These are phyloP conservation scores for Curvularia verruculosa DNA, from an alignment of 2,329 filamentous ascomycete species.

Conservation along the genomic window DNA sequence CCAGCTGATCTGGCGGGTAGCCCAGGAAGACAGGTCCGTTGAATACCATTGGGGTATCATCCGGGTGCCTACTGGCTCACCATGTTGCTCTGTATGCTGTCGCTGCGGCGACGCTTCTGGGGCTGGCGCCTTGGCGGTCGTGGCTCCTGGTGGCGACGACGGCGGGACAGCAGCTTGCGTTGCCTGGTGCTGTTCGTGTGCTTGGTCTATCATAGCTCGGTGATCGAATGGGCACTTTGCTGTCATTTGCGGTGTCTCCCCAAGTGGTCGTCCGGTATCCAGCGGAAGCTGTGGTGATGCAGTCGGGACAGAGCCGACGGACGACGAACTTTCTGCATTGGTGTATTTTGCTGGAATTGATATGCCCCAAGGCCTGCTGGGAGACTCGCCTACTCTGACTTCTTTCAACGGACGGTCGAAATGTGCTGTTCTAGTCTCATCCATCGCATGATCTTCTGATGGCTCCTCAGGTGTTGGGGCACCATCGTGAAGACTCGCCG, in stretches of 20 bases:
- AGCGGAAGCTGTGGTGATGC: slow-evolving; percentile 61
- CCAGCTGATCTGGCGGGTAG: slow-evolving; percentile 59
- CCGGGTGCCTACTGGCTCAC: slow-evolving; percentile 22
- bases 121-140: slow-evolving; percentile 19
- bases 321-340: slow-evolving; percentile 48
- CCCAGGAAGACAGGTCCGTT: slow-evolving; percentile 94
- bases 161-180: slow-evolving; percentile 16
- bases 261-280: slow-evolving; percentile 40
- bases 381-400: slow-evolving; percentile 90
- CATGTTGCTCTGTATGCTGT: slow-evolving; percentile 13
- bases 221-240: slow-evolving; percentile 48
- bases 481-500: slow-evolving; percentile 57
- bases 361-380: slow-evolving; percentile 92
- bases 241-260: slow-evolving; percentile 35
- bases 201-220: slow-evolving; percentile 33
- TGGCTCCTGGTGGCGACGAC: slow-evolving; percentile 20
- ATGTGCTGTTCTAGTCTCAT: slow-evolving; percentile 69
- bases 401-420: slow-evolving; percentile 89
- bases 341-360: slow-evolving; percentile 68
- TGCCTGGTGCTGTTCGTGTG: slow-evolving; percentile 11
- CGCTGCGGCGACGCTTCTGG: slow-evolving; percentile 14
- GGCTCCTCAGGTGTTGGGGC: slow-evolving; percentile 47
- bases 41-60: slow-evolving; percentile 76
- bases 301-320: slow-evolving; percentile 50
- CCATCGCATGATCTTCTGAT: slow-evolving; percentile 48